A percentile compares a stretch with the other conserved stretches of the same genome.
These are phyloP conservation scores for Pulveroboletus sp. DNA, from an alignment of 768 basidiomycete genomes.

Conservation along the genomic window DNA sequence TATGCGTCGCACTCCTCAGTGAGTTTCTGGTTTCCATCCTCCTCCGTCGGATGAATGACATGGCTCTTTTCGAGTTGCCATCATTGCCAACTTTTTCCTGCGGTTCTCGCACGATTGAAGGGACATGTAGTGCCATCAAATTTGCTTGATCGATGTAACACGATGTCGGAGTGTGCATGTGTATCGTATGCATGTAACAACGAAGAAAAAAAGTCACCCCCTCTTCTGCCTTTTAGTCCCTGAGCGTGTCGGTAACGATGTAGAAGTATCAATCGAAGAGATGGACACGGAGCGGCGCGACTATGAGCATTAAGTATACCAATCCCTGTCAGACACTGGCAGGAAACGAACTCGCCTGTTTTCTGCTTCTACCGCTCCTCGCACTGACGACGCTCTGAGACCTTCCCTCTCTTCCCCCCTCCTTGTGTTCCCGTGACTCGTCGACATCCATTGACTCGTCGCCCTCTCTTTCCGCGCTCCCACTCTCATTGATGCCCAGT, in stretches of 20 bases:
- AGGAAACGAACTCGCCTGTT: slow-evolving; percentile 40
- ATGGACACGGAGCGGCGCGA: slow-evolving; percentile 66
- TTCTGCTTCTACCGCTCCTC: slow-evolving; percentile 54
- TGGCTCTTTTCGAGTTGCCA: slow-evolving; percentile 53
- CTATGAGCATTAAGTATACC: slow-evolving; percentile 27
- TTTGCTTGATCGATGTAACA: slow-evolving; percentile 15
- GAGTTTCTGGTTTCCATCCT: slow-evolving; percentile 17
- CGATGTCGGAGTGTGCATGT: slow-evolving; percentile 3
- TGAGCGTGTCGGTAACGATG: slow-evolving; percentile 46
- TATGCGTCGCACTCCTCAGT: slow-evolving; percentile 83
- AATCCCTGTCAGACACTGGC: background rate
- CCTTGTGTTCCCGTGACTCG: slow-evolving; percentile 33
- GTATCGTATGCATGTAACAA: slow-evolving; percentile 1
- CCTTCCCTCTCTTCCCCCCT: slow-evolving; percentile 47
- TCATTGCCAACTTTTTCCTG: slow-evolving; percentile 82
- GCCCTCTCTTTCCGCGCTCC: slow-evolving; percentile 36
- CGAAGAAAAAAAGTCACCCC: slow-evolving; percentile 27
- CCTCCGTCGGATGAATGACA: background rate
- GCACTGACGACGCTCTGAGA: slow-evolving; percentile 65
- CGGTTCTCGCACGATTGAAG: slow-evolving; percentile 54
- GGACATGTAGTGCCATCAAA: background rate
- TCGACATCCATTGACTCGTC: slow-evolving; percentile 53
- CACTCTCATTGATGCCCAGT: slow-evolving; percentile 50
- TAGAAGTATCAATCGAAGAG: slow-evolving; percentile 72
- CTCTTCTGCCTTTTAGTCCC: slow-evolving; percentile 61